Base-by-base conservation (phyloP, 176 grass and related monocot genomes). In the Echinochloa phyllopogon region DNA sequence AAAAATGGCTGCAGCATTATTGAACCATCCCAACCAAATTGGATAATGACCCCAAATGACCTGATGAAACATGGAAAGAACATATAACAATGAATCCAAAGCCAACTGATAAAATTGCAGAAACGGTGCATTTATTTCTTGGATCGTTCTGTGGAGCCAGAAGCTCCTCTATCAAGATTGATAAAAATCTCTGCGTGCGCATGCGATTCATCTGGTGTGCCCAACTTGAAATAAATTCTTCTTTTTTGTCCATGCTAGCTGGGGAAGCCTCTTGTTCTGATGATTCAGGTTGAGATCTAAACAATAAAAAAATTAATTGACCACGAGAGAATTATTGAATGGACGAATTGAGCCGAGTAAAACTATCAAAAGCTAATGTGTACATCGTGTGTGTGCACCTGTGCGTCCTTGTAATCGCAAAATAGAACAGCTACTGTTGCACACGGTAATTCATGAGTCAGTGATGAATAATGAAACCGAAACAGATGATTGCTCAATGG, bases 371-470 rank as follows among this genome's bases (percentile, higher is more conserved):
- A 72, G 23, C n/a, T 3, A 24, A 12, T 25, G n/a, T 60, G n/a
- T 25, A 60, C n/a, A 24, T 0, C 6, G 52, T 57, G 6, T 58
- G 21, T 58, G 53, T 24, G 56, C 6, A 3, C 57, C n/a, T 25
- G 57, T 60, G 57, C 23, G 2, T 71, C 6, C n/a, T 47, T 71
- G 4, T 15, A 13, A 24, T 71, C 68, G 6, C n/a, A 71, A 44
- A 47, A 71, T 24, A 47, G 12, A 71, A 47, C 41, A 71, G n/a
- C 68, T 17, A 50, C 24, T 8, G 4, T 6, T 49, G 69, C 44
- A 29, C 43, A 72, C 69, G 44, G 17, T 72, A 72, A 17, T 72
- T 29, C 70, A 73, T 18, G 24, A 16, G 45, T 73, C 24, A 72
- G 2, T 29, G 75, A 44, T 43, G 53, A n/a, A 77, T 42, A 33